phyloP scores from a whole-genome alignment of 768 basidiomycete genomes.

The Suillus subluteus region DNA sequence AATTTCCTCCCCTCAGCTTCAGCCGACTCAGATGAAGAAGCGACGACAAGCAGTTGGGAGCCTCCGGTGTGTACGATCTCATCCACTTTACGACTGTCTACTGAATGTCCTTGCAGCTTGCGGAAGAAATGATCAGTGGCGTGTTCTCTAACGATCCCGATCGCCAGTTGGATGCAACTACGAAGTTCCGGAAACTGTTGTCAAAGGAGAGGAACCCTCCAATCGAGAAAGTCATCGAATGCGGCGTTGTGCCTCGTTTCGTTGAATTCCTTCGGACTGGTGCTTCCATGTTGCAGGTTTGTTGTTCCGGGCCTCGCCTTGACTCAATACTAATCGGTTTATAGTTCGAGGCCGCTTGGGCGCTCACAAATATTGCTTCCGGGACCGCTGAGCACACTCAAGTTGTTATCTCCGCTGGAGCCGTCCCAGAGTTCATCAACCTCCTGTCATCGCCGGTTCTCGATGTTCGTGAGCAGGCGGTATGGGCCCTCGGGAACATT shows the following conservation, averaged over 20 bases:
- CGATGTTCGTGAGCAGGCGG: slow-evolving; percentile 98
- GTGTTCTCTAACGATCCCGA: slow-evolving; percentile 93
- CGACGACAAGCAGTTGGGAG: slow-evolving; percentile 70
- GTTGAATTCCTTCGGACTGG: slow-evolving; percentile 89
- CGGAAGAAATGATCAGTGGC: slow-evolving; percentile 89
- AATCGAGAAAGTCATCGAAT: slow-evolving; percentile 97
- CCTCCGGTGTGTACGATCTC: slow-evolving; percentile 55
- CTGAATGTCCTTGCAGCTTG: slow-evolving; percentile 52
- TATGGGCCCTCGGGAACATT: slow-evolving; percentile 99
- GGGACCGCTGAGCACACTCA: slow-evolving; percentile 99
- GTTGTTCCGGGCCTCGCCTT: slow-evolving; percentile 24
- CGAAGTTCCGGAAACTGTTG: slow-evolving; percentile 96
- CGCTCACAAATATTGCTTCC: slow-evolving; percentile 96
- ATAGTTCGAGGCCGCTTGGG: slow-evolving; percentile 98
- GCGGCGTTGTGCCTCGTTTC: slow-evolving; percentile 95
- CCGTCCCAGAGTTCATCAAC: slow-evolving; percentile 97
- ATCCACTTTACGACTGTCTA: slow-evolving; percentile 17
- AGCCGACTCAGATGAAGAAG: slow-evolving; percentile 92
- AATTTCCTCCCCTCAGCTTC: slow-evolving; percentile 81
- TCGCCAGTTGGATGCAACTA: slow-evolving; percentile 94
- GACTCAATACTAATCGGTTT: slow-evolving; percentile 13
- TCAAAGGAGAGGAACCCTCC: slow-evolving; percentile 99
- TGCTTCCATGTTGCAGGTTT: slow-evolving; percentile 83
- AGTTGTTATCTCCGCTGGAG: slow-evolving; percentile 92
- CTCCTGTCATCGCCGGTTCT: slow-evolving; percentile 91